Percentiles rank a stretch among this genome's conserved stretches.
Conservation (phyloP, 1,139 yeast species). For the Casaregolazyma suthepensis region DNA sequence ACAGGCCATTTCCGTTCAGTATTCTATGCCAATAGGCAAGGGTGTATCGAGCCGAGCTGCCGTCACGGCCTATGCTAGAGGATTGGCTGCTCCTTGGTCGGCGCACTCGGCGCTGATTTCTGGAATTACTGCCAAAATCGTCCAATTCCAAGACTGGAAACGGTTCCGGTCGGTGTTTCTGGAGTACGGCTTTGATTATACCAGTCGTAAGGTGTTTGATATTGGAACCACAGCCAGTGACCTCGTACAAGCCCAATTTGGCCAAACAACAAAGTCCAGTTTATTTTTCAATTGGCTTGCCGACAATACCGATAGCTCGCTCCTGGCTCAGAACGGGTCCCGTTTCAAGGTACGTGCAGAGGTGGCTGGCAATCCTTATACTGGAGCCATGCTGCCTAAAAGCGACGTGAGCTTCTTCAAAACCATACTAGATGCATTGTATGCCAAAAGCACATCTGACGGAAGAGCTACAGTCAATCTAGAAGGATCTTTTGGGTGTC, state of each 20-base stretch:
- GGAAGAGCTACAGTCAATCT: slow-evolving; percentile 18
- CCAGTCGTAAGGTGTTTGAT: slow-evolving; percentile 26
- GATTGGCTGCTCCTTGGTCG: slow-evolving; percentile 63
- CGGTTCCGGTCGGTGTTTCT: slow-evolving; percentile 13
- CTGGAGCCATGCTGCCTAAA: slow-evolving; percentile 13
- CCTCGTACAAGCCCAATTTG: slow-evolving; percentile 33
- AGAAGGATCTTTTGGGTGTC: slow-evolving; percentile 18
- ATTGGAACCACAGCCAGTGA: slow-evolving; percentile 41
- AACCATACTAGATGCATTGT: slow-evolving; percentile 27
- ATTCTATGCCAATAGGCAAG: slow-evolving; percentile 54
- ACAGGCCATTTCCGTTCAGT: slow-evolving; percentile 62
- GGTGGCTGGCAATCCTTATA: slow-evolving; percentile 38
- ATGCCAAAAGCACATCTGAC: slow-evolving; percentile 19
- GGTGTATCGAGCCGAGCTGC: slow-evolving; percentile 51
- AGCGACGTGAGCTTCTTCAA: slow-evolving; percentile 34
- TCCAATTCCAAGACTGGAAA: slow-evolving; percentile 10
- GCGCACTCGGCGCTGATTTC: slow-evolving; percentile 53
- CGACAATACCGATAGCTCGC: slow-evolving; percentile 30
- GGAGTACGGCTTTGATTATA: slow-evolving; percentile 59
- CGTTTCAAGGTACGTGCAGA: slow-evolving; percentile 53
- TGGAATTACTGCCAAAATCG: slow-evolving; percentile 48
- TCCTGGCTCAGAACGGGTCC: slow-evolving; percentile 45
- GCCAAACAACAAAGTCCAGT: slow-evolving; percentile 34
- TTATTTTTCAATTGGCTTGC: slow-evolving; percentile 26
- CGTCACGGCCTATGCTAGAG: slow-evolving; percentile 48